Evolutionary conservation across 495 filamentous ascomycete genomes (phyloP).

Genomic region (Trichoderma erinaceum): DNA sequence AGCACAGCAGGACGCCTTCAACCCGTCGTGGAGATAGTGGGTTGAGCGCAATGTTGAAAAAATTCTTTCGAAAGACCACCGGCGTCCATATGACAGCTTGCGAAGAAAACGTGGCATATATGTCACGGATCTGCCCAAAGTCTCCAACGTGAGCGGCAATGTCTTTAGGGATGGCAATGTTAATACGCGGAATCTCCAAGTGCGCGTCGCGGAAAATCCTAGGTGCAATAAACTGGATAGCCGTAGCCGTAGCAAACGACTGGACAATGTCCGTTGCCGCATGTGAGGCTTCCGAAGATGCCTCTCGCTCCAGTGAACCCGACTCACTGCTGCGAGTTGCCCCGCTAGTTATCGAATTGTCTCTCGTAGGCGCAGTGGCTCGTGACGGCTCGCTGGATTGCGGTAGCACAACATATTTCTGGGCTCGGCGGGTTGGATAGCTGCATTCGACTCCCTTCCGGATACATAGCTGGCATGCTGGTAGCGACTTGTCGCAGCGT

Average conservation of each 20-base stretch:
- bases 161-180: neutral
- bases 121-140: neutral
- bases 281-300: neutral
- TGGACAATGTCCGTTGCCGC: neutral
- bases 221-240: neutral
- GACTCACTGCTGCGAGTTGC: neutral
- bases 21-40: neutral
- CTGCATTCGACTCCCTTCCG: slow-evolving; percentile 11
- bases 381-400: neutral
- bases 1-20: neutral
- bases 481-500: slow-evolving; percentile 15
- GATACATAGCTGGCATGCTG: slow-evolving; percentile 12
- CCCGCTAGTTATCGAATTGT: neutral
- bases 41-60: neutral
- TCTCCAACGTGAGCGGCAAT: neutral
- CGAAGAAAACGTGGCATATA: neutral
- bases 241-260: neutral
- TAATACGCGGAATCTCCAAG: neutral
- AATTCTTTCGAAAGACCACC: neutral
- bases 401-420: neutral
- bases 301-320: neutral
- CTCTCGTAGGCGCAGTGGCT: neutral
- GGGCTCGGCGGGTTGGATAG: slow-evolving; percentile 13
- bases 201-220: neutral
- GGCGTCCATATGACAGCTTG: neutral